These are phyloP conservation scores for Hansenula anomala DNA, from an alignment of 1,139 yeast species.

Conservation along the genomic window DNA sequence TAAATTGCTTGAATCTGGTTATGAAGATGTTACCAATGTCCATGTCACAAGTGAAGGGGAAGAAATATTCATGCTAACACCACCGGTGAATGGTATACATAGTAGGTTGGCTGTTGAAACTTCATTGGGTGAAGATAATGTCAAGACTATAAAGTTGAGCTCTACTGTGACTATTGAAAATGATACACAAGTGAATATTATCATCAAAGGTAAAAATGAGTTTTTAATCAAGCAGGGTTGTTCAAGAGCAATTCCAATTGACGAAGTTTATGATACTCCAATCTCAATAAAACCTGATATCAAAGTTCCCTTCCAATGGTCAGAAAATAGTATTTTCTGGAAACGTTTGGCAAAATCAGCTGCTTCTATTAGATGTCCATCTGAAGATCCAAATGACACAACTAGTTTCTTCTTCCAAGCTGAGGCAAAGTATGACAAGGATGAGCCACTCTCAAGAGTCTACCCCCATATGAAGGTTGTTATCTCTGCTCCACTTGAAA, in stretches of 20 bases:
- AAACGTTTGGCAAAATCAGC: conserved; percentile 49
- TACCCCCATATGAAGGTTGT: conserved; percentile 84
- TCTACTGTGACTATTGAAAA: conserved; percentile 74
- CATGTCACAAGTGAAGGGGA: conserved; percentile 85
- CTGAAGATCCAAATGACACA: conserved; percentile 32
- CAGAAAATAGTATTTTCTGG: conserved; percentile 62
- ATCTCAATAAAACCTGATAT: conserved; percentile 61
- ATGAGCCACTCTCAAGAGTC: conserved; percentile 65
- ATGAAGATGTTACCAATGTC: conserved; percentile 48
- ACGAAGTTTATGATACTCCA: conserved; percentile 53
- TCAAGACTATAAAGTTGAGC: conserved; percentile 68
- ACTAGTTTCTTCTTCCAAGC: conserved; percentile 67
- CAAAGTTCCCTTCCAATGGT: conserved; percentile 60
- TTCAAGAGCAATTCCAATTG: conserved; percentile 67
- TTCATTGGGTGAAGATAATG: conserved; percentile 64
- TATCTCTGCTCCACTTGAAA: conserved; percentile 80
- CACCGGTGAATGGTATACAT: conserved; percentile 60
- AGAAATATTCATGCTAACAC: conserved; percentile 61
- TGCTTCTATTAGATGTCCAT: conserved; percentile 54
- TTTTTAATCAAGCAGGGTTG: conserved; percentile 45
- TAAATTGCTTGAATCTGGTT: conserved; percentile 48
- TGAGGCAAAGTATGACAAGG: conserved; percentile 56
- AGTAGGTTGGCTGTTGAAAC: conserved; percentile 74
- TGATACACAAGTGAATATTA: conserved; percentile 59
- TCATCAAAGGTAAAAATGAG: conserved; percentile 33